These are phyloP conservation scores for Sungouiozyma intestinalis DNA, from an alignment of 805 yeast genomes.

Conservation along the genomic window DNA sequence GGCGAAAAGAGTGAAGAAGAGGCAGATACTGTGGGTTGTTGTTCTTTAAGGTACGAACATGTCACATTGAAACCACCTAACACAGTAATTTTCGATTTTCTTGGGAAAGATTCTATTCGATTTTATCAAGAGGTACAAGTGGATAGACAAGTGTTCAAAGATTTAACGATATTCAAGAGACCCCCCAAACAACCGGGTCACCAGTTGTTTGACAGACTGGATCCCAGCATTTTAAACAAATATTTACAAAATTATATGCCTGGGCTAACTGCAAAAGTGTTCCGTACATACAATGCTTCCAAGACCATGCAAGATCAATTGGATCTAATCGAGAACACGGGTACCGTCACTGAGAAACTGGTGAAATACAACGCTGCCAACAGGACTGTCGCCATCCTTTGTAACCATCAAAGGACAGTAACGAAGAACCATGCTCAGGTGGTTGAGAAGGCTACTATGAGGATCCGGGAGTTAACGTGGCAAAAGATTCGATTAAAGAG, in stretches of 20 bases:
- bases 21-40: constrained; percentile 97
- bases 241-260: constrained; percentile 84
- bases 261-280: constrained; percentile 91
- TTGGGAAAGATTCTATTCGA: constrained; percentile 92
- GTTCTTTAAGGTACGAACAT: constrained; percentile 87
- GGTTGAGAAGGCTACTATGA: constrained; percentile 69
- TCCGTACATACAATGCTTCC: constrained; percentile 95
- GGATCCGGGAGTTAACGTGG: constrained; percentile 75
- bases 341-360: constrained; percentile 79
- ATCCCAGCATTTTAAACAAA: constrained; percentile 72
- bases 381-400: constrained; percentile 86
- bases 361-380: constrained; percentile 89
- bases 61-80: constrained; percentile 77
- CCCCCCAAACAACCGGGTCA: constrained; percentile 87
- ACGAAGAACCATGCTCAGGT: constrained; percentile 74
- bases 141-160: constrained; percentile 83
- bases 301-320: constrained; percentile 94
- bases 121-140: constrained; percentile 89
- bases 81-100: constrained; percentile 77
- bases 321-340: constrained; percentile 74
- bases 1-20: constrained; percentile 96
- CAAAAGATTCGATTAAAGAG: constrained; percentile 64
- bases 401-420: constrained; percentile 94
- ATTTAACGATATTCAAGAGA: constrained; percentile 76
- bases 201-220: constrained; percentile 82